Conservation (phyloP, 495 filamentous ascomycete species). For the Sabuloglossum arenarium region DNA sequence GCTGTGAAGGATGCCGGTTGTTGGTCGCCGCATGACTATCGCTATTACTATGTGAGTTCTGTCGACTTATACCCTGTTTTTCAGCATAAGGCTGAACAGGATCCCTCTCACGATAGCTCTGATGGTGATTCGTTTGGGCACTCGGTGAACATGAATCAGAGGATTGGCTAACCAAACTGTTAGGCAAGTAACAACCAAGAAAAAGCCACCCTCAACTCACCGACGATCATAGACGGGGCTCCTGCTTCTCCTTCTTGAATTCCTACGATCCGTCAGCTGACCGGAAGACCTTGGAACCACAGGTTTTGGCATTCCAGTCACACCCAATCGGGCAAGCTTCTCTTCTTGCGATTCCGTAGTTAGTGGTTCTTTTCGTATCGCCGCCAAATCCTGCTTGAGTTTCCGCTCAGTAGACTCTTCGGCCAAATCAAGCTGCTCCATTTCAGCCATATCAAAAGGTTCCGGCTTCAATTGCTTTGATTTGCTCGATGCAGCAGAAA, state of each 20-base stretch:
- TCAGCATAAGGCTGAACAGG: not conserved
- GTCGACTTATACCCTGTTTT: not conserved
- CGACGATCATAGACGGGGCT: not conserved
- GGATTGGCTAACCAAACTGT: not conserved
- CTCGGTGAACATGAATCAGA: not conserved
- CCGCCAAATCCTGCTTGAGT: not conserved
- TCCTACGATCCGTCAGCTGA: not conserved
- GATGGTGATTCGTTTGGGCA: slow-evolving; percentile 9
- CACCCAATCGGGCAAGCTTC: slow-evolving; percentile 5
- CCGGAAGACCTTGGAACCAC: not conserved
- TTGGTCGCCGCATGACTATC: not conserved
- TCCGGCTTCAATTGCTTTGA: not conserved
- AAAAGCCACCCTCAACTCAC: not conserved
- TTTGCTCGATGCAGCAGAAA: not conserved
- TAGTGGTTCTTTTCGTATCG: not conserved
- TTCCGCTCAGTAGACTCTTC: not conserved
- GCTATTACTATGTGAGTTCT: not conserved
- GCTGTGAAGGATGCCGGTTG: not conserved
- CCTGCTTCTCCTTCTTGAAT: not conserved
- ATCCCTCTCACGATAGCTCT: slow-evolving; percentile 1
- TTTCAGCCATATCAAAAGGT: slow-evolving; percentile 4
- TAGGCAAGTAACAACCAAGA: not conserved
- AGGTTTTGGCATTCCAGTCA: slow-evolving; percentile 7
- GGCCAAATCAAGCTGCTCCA: not conserved
- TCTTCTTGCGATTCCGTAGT: slow-evolving; percentile 2